Evolutionary conservation across 108 stramenopile genomes (phyloP).

Genomic region (Thalassiosira profunda): DNA sequence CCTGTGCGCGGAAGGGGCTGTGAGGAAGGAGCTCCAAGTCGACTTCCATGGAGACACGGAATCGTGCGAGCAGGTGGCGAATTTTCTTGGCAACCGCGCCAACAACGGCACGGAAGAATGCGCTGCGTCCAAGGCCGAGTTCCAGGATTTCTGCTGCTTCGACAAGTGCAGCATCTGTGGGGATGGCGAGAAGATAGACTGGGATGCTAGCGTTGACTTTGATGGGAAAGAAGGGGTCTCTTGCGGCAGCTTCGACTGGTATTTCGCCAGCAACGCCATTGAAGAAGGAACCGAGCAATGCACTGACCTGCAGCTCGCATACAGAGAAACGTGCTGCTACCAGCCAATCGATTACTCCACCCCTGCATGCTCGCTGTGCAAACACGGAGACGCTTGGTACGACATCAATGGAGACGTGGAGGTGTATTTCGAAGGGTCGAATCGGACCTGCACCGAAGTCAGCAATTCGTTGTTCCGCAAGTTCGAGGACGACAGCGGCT

Average conservation of each 20-base stretch:
- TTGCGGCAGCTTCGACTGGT: conserved; percentile 53
- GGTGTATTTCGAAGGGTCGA: conserved; percentile 28
- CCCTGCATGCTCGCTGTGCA: conserved; percentile 47
- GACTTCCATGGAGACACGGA: conserved; percentile 40
- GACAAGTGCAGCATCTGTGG: conserved; percentile 41
- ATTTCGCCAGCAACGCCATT: conserved; percentile 34
- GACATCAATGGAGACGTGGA: conserved; percentile 30
- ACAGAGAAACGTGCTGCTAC: conserved; percentile 32
- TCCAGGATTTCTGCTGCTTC: conserved; percentile 45
- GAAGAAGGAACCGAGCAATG: conserved; percentile 42
- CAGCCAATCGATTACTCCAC: conserved; percentile 43
- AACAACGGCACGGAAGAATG: conserved; percentile 52
- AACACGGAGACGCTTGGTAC: conserved; percentile 38
- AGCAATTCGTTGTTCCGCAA: conserved; percentile 43
- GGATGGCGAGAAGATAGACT: conserved; percentile 32
- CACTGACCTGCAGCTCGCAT: conserved; percentile 20
- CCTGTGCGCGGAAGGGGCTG: conserved; percentile 30
- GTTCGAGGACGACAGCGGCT: conserved; percentile 33
- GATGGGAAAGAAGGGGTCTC: conserved; percentile 24
- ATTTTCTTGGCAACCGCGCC: conserved; percentile 29
- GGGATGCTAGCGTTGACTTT: conserved; percentile 44
- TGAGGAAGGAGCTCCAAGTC: conserved; percentile 28
- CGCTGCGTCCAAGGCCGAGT: conserved; percentile 16
- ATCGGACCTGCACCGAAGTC: conserved; percentile 38
- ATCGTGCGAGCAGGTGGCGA: conserved; percentile 34